phyloP scores from a whole-genome alignment of 495 filamentous ascomycete species.

The Tuber calosporum region DNA sequence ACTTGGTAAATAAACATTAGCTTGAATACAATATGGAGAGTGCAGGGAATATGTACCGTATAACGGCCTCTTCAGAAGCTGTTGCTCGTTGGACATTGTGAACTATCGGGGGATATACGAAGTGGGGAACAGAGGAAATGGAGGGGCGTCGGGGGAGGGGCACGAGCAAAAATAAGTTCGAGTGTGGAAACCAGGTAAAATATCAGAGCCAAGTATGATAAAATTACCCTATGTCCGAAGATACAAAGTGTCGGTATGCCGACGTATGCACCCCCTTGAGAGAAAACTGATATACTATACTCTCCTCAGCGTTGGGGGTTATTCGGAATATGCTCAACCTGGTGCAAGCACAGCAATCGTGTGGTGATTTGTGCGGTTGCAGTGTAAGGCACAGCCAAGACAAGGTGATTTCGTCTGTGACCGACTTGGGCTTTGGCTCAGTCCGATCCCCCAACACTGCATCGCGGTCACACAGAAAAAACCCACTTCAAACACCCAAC shows the following conservation, averaged over 20 bases:
- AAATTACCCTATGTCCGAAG: background rate
- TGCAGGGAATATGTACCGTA: slow-evolving; percentile 50
- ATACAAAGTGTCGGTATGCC: background rate
- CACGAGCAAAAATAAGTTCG: background rate
- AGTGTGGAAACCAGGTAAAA: background rate
- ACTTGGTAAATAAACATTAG: slow-evolving; percentile 48
- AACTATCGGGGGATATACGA: background rate
- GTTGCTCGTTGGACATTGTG: slow-evolving; percentile 43
- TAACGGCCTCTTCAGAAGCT: slow-evolving; percentile 56
- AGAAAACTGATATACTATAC: background rate
- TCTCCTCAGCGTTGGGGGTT: background rate
- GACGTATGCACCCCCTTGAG: background rate
- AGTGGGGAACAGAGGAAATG: slow-evolving; percentile 2
- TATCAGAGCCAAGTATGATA: background rate
- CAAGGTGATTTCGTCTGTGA: background rate
- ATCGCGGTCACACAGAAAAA: background rate
- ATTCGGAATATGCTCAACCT: background rate
- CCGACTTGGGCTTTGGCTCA: background rate
- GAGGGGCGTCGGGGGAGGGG: slow-evolving; percentile 5
- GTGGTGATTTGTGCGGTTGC: background rate
- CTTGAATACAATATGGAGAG: slow-evolving; percentile 6
- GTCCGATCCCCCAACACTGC: background rate
- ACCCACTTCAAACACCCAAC: background rate
- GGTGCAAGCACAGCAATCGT: background rate
- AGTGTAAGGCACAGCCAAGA: background rate